Conservation (phyloP, 306 rosid species). For the Mimosa pudica region DNA sequence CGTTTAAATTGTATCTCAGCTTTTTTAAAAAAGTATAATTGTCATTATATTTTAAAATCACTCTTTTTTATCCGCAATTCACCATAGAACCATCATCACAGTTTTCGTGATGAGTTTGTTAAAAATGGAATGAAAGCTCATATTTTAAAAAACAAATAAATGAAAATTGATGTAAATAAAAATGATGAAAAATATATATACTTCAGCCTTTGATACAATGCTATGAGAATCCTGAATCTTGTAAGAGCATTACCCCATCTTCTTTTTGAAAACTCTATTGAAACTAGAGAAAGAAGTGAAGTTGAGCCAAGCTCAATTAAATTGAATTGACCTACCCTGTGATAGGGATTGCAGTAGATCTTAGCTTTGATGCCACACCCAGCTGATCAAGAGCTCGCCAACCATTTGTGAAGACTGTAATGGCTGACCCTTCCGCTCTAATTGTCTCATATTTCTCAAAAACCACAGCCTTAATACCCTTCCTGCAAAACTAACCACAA, state of each 20-base stretch:
- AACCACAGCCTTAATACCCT: background rate
- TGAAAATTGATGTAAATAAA: no score
- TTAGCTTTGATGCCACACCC: background rate
- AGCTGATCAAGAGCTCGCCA: constrained; percentile 8
- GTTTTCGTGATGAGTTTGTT: no score
- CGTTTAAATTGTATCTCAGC: no score
- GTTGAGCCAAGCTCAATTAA: background rate
- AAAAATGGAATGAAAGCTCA: no score
- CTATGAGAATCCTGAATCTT: background rate
- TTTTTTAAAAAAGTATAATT: no score
- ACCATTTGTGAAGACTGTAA: background rate
- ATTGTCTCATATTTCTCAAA: background rate
- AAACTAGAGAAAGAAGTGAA: background rate
- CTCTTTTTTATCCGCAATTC: no score
- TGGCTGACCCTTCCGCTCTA: background rate
- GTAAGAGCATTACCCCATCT: background rate
- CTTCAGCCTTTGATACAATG: no score
- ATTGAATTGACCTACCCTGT: background rate
- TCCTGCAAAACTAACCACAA: background rate
- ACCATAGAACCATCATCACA: no score
- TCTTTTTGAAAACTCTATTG: background rate
- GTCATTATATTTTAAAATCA: no score
- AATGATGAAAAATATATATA: no score
- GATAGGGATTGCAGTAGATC: background rate
- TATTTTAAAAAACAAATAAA: no score